Percentiles rank a stretch among this genome's conserved stretches.
These are phyloP conservation scores for Bruguiera gymnorhiza DNA, from an alignment of 345 rosid genomes.

Conservation along the genomic window DNA sequence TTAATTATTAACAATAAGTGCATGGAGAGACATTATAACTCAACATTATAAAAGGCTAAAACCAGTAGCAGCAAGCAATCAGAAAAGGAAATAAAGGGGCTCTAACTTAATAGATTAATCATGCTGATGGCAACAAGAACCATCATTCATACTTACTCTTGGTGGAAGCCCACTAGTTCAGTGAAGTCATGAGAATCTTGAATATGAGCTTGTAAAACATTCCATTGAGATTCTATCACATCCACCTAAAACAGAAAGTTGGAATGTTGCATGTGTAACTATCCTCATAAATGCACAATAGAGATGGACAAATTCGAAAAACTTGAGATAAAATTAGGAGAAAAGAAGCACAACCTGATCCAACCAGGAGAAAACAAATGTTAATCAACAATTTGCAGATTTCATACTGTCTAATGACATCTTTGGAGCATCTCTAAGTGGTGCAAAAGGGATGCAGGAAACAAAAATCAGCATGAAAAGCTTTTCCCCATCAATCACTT, in stretches of 20 bases:
- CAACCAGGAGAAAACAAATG: no score
- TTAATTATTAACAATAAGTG: constrained; percentile 2
- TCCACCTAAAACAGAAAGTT: constrained; percentile 53
- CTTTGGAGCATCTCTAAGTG: no score
- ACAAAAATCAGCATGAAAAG: no score
- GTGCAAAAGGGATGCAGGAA: no score
- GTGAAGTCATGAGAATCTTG: constrained; percentile 89
- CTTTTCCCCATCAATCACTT: no score
- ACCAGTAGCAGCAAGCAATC: neutral
- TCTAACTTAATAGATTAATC: neutral
- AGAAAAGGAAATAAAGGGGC: neutral
- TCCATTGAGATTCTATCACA: constrained; percentile 99
- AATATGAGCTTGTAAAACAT: constrained; percentile 77
- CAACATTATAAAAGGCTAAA: no score
- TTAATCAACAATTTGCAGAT: no score
- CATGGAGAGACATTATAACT: neutral
- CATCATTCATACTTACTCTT: constrained; percentile 57
- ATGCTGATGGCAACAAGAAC: constrained; percentile 10
- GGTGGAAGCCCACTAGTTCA: constrained; percentile 93
- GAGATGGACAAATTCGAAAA: no score
- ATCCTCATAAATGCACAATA: neutral
- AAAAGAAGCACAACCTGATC: no score
- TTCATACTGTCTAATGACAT: no score
- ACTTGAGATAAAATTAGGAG: no score
- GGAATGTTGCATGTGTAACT: neutral